Evolutionary conservation across 805 yeast genomes (phyloP).

Genomic region (Candida gorgasii): DNA sequence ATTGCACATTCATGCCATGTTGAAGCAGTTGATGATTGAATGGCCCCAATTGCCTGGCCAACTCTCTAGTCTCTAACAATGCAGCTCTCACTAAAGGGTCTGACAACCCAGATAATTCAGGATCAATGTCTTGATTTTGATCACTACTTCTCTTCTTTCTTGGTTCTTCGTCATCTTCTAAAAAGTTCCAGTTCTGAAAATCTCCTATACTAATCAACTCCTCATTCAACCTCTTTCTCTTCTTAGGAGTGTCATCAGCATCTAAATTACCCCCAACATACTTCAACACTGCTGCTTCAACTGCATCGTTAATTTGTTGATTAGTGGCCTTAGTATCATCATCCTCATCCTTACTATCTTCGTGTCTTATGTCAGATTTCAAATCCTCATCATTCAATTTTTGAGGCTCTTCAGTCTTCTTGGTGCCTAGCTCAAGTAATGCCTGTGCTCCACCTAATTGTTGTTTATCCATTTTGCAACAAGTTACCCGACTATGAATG

Average conservation of each 20-base stretch:
- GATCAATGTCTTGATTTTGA: conserved; percentile 30
- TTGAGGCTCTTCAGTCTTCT: conserved; percentile 15
- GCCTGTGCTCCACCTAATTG: conserved; percentile 50
- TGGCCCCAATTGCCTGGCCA: conserved; percentile 41
- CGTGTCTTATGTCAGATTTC: background rate
- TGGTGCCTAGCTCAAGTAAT: conserved; percentile 41
- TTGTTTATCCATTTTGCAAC: conserved; percentile 29
- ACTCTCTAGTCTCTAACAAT: conserved; percentile 64
- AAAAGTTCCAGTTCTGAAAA: conserved; percentile 55
- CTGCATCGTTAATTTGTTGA: conserved; percentile 51
- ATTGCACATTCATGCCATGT: conserved; percentile 24
- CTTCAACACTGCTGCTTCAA: conserved; percentile 77
- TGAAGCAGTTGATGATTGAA: conserved; percentile 27
- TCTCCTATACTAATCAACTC: conserved; percentile 50
- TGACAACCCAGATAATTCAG: conserved; percentile 38
- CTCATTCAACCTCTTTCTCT: conserved; percentile 22
- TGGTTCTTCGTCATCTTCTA: conserved; percentile 33
- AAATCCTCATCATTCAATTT: conserved; percentile 10
- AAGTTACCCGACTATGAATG: conserved; percentile 11
- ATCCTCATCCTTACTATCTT: conserved; percentile 10
- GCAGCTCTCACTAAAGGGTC: conserved; percentile 71
- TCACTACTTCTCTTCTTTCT: conserved; percentile 16
- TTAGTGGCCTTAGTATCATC: conserved; percentile 29
- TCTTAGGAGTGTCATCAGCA: conserved; percentile 19
- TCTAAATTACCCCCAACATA: conserved; percentile 67